Evolutionary conservation across 352 stramenopile species (phyloP).

Genomic region (Globisporangium camurandrum): DNA sequence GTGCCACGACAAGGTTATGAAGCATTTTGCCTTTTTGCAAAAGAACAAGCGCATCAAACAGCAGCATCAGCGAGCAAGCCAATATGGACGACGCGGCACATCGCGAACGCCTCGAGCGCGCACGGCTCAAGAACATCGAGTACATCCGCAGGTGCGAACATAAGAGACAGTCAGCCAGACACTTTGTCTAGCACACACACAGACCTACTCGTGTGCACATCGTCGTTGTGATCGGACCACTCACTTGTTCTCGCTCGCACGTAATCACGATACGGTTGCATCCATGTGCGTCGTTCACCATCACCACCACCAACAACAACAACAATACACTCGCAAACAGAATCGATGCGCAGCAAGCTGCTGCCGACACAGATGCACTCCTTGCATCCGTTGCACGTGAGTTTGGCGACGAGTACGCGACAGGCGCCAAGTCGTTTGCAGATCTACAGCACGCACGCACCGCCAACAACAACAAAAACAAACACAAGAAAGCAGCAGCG

Average conservation of each 20-base stretch:
- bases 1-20: no score
- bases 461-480: not conserved
- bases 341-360: constrained; percentile 1
- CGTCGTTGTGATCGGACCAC: no score
- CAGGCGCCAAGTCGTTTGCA: constrained; percentile 8
- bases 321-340: no score
- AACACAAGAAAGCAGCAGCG: constrained; percentile 9
- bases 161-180: constrained; percentile 1
- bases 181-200: no score
- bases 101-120: not conserved
- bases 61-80: not conserved
- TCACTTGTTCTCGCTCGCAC: not conserved
- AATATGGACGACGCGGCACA: constrained; percentile 3
- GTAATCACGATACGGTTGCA: no score
- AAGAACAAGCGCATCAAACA: no score
- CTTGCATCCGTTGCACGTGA: constrained; percentile 20
- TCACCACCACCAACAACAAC: not conserved
- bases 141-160: not conserved
- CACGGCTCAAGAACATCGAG: not conserved
- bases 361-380: constrained; percentile 31
- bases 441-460: not conserved
- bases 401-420: constrained; percentile 13
- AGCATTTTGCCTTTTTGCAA: no score
- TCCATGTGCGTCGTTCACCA: not conserved
- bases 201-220: not conserved